A percentile compares a stretch with the other conserved stretches of the same genome.
These are phyloP conservation scores for Ammopiptanthus mongolicus DNA, from an alignment of 306 rosid genomes.

Conservation along the genomic window DNA sequence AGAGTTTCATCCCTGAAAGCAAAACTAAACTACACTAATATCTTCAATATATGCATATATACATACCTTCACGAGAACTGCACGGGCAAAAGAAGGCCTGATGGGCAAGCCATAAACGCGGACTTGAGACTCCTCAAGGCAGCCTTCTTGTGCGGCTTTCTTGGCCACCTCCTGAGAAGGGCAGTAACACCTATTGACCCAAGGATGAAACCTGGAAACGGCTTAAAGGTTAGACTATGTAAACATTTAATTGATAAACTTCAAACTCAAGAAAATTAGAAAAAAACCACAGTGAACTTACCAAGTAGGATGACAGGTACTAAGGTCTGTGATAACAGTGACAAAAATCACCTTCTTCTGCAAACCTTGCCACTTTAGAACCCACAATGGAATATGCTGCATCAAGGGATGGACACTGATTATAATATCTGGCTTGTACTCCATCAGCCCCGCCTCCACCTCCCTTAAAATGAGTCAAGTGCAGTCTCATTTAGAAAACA, in stretches of 20 bases:
- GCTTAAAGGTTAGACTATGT: slow-evolving; percentile 17
- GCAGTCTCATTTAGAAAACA: slow-evolving; percentile 17
- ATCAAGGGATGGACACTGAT: slow-evolving; percentile 96
- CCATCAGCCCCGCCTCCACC: slow-evolving; percentile 97
- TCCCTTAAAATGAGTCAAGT: slow-evolving; percentile 50
- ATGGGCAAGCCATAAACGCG: slow-evolving; percentile 83
- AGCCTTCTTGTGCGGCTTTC: slow-evolving; percentile 73
- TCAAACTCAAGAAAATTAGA: background rate
- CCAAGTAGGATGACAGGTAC: slow-evolving; percentile 95
- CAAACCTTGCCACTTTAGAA: slow-evolving; percentile 97
- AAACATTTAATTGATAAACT: background rate
- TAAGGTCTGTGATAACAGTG: slow-evolving; percentile 88
- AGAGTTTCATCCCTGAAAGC: slow-evolving; percentile 7
- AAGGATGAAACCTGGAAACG: slow-evolving; percentile 81
- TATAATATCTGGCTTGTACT: slow-evolving; percentile 87
- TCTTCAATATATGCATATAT: slow-evolving; percentile 2
- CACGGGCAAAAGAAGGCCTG: slow-evolving; percentile 90
- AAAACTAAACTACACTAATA: background rate
- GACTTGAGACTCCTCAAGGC: slow-evolving; percentile 72
- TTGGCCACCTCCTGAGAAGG: slow-evolving; percentile 83
- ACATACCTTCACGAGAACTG: slow-evolving; percentile 69
- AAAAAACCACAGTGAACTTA: slow-evolving; percentile 23
- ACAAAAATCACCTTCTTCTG: slow-evolving; percentile 86
- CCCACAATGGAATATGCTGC: slow-evolving; percentile 99
- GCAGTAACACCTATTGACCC: slow-evolving; percentile 93